These are phyloP conservation scores for Karstenula rhodostoma DNA, from an alignment of 2,329 filamentous ascomycete genomes.

Conservation along the genomic window DNA sequence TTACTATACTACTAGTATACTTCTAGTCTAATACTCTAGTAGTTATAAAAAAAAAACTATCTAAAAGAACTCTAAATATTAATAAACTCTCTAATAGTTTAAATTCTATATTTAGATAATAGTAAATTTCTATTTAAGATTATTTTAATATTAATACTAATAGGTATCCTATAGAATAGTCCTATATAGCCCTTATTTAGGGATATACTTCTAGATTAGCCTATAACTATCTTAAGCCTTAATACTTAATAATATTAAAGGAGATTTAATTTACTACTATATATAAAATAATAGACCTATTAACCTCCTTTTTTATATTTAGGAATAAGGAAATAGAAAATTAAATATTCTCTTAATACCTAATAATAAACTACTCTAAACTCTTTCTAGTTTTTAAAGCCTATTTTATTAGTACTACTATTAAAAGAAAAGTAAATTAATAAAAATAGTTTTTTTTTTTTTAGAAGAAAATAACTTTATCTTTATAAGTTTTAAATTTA, in stretches of 20 bases:
- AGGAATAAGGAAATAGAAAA: not conserved
- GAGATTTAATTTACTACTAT: not conserved
- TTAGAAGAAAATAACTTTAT: not conserved
- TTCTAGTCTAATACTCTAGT: not conserved
- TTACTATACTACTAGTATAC: no score
- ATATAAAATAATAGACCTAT: not conserved
- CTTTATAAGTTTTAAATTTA: not conserved
- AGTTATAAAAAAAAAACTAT: not conserved
- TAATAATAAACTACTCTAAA: not conserved
- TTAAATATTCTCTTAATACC: not conserved
- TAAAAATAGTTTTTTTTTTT: not conserved
- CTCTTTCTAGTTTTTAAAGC: not conserved
- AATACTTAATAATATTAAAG: not conserved
- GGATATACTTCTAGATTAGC: not conserved
- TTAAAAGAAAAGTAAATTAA: not conserved
- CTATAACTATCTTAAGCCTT: not conserved
- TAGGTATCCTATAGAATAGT: not conserved
- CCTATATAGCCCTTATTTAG: not conserved
- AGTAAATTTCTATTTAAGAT: no score
- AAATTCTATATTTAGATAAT: not conserved
- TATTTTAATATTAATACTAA: no score
- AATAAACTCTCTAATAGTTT: conserved; percentile 3
- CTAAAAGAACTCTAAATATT: not conserved
- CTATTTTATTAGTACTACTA: not conserved
- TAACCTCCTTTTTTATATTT: not conserved